phyloP scores from a whole-genome alignment of 108 stramenopile species.

The Pseudonitzschia delicatissima region DNA sequence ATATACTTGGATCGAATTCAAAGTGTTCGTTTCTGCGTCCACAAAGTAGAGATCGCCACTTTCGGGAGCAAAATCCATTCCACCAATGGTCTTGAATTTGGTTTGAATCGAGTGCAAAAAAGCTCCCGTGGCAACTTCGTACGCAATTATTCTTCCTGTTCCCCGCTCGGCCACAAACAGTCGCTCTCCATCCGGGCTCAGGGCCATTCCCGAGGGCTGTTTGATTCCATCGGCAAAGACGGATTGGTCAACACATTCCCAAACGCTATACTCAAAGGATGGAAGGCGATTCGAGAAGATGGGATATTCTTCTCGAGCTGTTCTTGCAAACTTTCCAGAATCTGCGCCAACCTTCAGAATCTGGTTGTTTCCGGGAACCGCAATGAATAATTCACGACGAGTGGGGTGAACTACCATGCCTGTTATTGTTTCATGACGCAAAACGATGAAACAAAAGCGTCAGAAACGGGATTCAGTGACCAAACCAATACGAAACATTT shows the following conservation, averaged over 20 bases:
- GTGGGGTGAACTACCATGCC: slow-evolving; percentile 47
- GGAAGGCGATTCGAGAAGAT: slow-evolving; percentile 40
- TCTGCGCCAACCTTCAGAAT: slow-evolving; percentile 34
- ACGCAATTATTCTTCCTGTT: slow-evolving; percentile 31
- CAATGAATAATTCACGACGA: slow-evolving; percentile 36
- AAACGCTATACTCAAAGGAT: slow-evolving; percentile 47
- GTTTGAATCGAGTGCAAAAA: slow-evolving; percentile 27
- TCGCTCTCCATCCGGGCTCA: slow-evolving; percentile 28
- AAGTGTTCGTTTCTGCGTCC: slow-evolving; percentile 34
- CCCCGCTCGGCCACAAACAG: slow-evolving; percentile 43
- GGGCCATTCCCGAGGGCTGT: slow-evolving; percentile 38
- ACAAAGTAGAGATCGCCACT: slow-evolving; percentile 26
- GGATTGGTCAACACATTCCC: slow-evolving; percentile 40
- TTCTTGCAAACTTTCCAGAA: slow-evolving; percentile 39
- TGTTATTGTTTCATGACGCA: slow-evolving; percentile 8
- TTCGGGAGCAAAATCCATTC: slow-evolving; percentile 31
- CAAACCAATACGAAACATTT: background rate
- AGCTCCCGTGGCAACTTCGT: slow-evolving; percentile 34
- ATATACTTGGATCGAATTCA: slow-evolving; percentile 20
- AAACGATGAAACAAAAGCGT: background rate
- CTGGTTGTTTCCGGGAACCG: slow-evolving; percentile 27
- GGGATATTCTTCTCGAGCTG: slow-evolving; percentile 49
- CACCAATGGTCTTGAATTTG: slow-evolving; percentile 36
- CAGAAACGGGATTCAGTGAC: too few relatives aligned
- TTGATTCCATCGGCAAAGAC: slow-evolving; percentile 25